Conservation (phyloP, 2,329 filamentous ascomycete species). For the Diplocarpon mali region DNA sequence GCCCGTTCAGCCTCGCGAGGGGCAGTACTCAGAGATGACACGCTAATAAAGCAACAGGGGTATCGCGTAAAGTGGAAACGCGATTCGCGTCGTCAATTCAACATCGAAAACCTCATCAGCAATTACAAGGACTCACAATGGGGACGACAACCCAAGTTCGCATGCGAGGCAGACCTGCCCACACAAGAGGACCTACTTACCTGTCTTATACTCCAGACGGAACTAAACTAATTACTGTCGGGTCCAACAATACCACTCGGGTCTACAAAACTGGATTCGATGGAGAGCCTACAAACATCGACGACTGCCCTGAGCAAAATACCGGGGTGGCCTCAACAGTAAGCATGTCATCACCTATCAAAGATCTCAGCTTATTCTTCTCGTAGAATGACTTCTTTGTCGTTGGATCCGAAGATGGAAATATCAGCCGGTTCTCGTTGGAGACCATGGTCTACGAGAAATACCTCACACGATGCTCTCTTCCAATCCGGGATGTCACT, state of each 20-base stretch:
- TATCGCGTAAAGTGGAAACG: constrained; percentile 17
- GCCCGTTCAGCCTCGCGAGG: constrained; percentile 4
- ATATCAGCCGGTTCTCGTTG: constrained; percentile 88
- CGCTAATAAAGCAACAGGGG: constrained; percentile 11
- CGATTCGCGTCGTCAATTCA: constrained; percentile 6
- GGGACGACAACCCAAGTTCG: constrained; percentile 30
- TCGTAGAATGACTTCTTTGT: constrained; percentile 69
- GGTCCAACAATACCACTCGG: constrained; percentile 86
- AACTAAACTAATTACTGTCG: constrained; percentile 76
- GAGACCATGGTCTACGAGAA: constrained; percentile 63
- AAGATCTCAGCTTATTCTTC: constrained; percentile 10
- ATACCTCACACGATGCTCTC: constrained; percentile 70
- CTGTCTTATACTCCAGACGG: constrained; percentile 87
- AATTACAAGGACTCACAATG: constrained; percentile 19
- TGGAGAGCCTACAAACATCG: constrained; percentile 84
- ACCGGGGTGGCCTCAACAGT: constrained; percentile 63
- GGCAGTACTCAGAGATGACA: neutral
- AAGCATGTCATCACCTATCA: constrained; percentile 10
- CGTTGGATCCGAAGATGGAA: constrained; percentile 85
- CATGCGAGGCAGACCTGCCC: constrained; percentile 54
- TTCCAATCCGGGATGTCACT: constrained; percentile 78
- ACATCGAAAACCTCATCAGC: constrained; percentile 2
- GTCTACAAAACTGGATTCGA: constrained; percentile 86
- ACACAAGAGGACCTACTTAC: constrained; percentile 79
- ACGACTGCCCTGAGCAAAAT: constrained; percentile 83